A percentile compares a stretch with the other conserved stretches of the same genome.
Evolutionary conservation across 805 yeast genomes (phyloP).

Genomic region (Debaryomyces castellii): DNA sequence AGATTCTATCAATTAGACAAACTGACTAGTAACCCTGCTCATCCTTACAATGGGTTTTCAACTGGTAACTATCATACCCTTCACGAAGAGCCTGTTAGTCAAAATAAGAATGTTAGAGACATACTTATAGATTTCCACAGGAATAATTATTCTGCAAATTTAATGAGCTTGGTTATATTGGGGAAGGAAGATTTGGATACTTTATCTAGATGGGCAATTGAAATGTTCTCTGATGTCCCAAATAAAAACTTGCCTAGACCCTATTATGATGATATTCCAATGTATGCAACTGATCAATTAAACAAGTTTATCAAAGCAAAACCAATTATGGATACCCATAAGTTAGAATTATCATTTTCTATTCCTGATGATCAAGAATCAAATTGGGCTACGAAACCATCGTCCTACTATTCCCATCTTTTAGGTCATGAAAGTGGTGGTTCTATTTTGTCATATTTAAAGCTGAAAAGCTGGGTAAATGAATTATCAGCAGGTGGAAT

Average conservation of each 20-base stretch:
- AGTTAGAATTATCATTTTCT: conserved; percentile 64
- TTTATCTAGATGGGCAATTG: conserved; percentile 67
- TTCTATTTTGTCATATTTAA: conserved; percentile 69
- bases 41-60: conserved; percentile 85
- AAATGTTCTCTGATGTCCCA: conserved; percentile 61
- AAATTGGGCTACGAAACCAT: conserved; percentile 67
- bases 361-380: conserved; percentile 70
- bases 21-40: conserved; percentile 65
- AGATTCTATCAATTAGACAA: conserved; percentile 83
- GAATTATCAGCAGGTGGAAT: conserved; percentile 73
- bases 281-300: conserved; percentile 51
- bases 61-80: conserved; percentile 85
- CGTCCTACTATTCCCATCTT: conserved; percentile 71
- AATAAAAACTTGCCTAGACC: conserved; percentile 49
- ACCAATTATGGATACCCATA: conserved; percentile 80
- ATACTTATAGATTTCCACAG: conserved; percentile 75
- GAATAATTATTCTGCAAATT: conserved; percentile 74
- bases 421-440: conserved; percentile 94
- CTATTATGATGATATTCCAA: conserved; percentile 41
- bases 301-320: conserved; percentile 60
- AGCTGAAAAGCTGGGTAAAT: conserved; percentile 74
- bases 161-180: conserved; percentile 83
- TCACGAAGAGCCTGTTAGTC: conserved; percentile 57
- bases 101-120: conserved; percentile 75
- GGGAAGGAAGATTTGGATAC: conserved; percentile 79